phyloP scores from a whole-genome alignment of 2,329 filamentous ascomycete species.

The Phialemoniopsis sp. region DNA sequence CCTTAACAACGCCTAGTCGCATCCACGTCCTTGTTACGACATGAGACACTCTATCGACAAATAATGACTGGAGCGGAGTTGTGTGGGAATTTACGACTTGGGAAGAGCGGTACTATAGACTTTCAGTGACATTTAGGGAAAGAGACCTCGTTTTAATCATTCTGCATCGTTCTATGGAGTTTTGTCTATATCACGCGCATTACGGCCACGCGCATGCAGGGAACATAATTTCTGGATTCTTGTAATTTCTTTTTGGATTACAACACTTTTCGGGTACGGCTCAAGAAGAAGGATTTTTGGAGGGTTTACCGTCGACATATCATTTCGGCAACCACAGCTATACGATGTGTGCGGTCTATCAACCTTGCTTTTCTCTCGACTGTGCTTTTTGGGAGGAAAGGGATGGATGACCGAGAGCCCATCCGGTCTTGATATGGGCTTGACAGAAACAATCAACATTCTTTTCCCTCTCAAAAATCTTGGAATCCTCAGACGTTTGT shows the following conservation, averaged over 20 bases:
- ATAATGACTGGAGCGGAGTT: slow-evolving; percentile 5
- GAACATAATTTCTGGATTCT: slow-evolving; percentile 24
- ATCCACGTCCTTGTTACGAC: slow-evolving; percentile 15
- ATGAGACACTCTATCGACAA: neutral
- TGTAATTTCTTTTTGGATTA: slow-evolving; percentile 32
- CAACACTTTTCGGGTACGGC: slow-evolving; percentile 10
- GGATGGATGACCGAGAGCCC: neutral
- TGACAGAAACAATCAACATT: slow-evolving; percentile 1
- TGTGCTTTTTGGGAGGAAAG: neutral
- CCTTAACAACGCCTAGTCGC: slow-evolving; percentile 18
- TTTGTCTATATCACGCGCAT: slow-evolving; percentile 11
- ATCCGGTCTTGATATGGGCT: neutral
- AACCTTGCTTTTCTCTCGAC: too few species aligned
- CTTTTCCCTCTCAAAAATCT: too few species aligned
- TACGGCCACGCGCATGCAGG: slow-evolving; percentile 22
- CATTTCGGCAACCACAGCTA: neutral
- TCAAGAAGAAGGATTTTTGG: neutral
- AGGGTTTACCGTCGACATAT: too few species aligned
- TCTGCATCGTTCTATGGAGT: slow-evolving; percentile 32
- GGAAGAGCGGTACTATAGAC: slow-evolving; percentile 18
- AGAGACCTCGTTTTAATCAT: neutral
- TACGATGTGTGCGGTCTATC: slow-evolving; percentile 1
- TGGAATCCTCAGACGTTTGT: too few species aligned
- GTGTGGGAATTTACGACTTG: neutral
- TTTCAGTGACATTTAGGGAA: neutral